phyloP scores from a whole-genome alignment of 495 filamentous ascomycete genomes.

The Friedmanniomyces endolithicus region DNA sequence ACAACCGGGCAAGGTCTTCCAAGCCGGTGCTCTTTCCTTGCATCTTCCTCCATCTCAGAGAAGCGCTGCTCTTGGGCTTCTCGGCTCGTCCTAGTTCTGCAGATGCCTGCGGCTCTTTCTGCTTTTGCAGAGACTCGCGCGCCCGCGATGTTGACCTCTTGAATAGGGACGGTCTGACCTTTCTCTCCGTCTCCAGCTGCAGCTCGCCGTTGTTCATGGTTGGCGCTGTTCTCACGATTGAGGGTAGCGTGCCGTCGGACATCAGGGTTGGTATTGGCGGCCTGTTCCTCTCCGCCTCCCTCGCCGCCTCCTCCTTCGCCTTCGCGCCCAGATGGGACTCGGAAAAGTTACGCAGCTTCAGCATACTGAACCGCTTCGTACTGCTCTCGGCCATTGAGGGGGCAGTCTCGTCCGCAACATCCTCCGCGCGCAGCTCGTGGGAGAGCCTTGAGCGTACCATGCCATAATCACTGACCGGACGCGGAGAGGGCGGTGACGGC shows the following conservation, averaged over 20 bases:
- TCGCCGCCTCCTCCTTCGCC: slow-evolving; percentile 56
- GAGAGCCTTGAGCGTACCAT: slow-evolving; percentile 4
- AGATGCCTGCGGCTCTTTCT: slow-evolving; percentile 18
- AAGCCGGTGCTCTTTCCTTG: slow-evolving; percentile 20
- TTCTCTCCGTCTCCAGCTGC: slow-evolving; percentile 32
- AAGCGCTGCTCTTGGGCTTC: slow-evolving; percentile 18
- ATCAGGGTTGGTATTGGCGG: slow-evolving; percentile 51
- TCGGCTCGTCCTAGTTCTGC: slow-evolving; percentile 22
- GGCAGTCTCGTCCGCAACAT: background rate
- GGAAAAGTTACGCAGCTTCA: slow-evolving; percentile 84
- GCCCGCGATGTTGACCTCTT: slow-evolving; percentile 7
- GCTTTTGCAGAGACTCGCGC: background rate
- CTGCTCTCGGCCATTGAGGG: slow-evolving; percentile 13
- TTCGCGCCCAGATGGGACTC: slow-evolving; percentile 78
- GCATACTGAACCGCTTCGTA: slow-evolving; percentile 70
- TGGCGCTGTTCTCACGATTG: slow-evolving; percentile 88
- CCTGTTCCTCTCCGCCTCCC: slow-evolving; percentile 35
- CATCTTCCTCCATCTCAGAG: slow-evolving; percentile 20
- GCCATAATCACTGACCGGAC: slow-evolving; percentile 10
- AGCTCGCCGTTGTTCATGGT: slow-evolving; percentile 45
- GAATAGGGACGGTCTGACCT: slow-evolving; percentile 22
- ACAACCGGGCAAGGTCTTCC: slow-evolving; percentile 19
- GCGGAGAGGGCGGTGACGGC: background rate
- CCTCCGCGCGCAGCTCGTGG: slow-evolving; percentile 8
- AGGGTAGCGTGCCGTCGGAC: slow-evolving; percentile 39